These are phyloP conservation scores for Amanita phalloides DNA, from an alignment of 768 basidiomycete species.

Conservation along the genomic window DNA sequence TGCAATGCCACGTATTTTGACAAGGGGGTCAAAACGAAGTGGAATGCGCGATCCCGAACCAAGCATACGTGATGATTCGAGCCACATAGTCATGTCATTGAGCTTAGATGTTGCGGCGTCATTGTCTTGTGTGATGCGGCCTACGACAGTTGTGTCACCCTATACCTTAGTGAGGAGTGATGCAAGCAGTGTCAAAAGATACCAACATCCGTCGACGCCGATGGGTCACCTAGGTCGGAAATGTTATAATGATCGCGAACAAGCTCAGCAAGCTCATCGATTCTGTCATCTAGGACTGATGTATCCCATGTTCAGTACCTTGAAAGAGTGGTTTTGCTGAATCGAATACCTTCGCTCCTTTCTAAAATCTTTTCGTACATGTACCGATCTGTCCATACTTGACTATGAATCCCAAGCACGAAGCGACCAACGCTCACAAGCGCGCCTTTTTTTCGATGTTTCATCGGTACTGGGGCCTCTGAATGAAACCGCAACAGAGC, in stretches of 20 bases:
- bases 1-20: conserved; percentile 55
- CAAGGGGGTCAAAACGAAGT: conserved; percentile 55
- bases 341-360: conserved; percentile 60
- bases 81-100: conserved; percentile 58
- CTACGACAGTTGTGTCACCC: conserved; percentile 62
- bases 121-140: conserved; percentile 61
- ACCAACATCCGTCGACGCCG: conserved; percentile 31
- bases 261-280: conserved; percentile 76
- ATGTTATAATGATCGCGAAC: conserved; percentile 63
- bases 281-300: conserved; percentile 72
- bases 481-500: conserved; percentile 20
- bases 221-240: conserved; percentile 68
- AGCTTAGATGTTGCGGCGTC: conserved; percentile 59
- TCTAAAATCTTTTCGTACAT: conserved; percentile 91
- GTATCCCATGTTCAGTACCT: not conserved
- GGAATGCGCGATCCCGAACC: conserved; percentile 57
- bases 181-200: not conserved
- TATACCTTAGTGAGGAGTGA: conserved; percentile 15
- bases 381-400: conserved; percentile 53
- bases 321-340: not conserved
- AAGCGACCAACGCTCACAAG: conserved; percentile 35
- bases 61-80: conserved; percentile 79
- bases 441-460: conserved; percentile 32
- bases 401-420: not conserved
- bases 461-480: conserved; percentile 27